Base-by-base conservation (phyloP, 495 filamentous ascomycete genomes). In the Oleoguttula mirabilis region DNA sequence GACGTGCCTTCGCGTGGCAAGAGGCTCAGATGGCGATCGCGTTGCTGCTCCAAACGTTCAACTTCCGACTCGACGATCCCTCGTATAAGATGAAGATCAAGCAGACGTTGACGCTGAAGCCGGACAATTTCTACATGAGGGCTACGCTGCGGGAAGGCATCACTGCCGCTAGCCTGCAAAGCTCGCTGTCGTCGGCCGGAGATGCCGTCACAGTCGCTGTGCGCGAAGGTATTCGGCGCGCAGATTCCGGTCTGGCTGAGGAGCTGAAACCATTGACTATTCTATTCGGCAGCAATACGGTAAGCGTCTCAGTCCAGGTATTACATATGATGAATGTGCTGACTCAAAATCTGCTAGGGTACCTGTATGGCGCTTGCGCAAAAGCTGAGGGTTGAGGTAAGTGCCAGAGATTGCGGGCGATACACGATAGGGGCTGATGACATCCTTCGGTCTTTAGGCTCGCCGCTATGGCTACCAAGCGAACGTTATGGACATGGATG, bases 101-200 rank as follows among this genome's bases (percentile, higher is more conserved):
- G 55, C 71, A 82, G 57, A 82, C 79, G 0, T 62, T 85, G 7
- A 85, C 81, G 0, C 69, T 81, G 55, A 88, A 87, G 55, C 83
- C 83, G 1, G 74, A 78, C 38, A 73, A 70, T 32, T 79, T 87
- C 57, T 68, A 68, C 35, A 82, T 88, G 65, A 73, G 67, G 20
- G 82, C 79, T 7, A 67, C 59, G 1, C 56, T 82, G 1, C 66
- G 81, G 10, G 56, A 74, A 16, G 12, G 55, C 62, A 41, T 33
- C 50, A 32, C 39, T 3, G 39, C 39, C 11, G 33, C 32, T 60
- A 64, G 15, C 31, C 51, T 36, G 27, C 45, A 10, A 42, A 36
- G 16, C 39, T 46, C 16, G 20, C 34, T 14, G 84, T 73, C 51
- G 65, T 76, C 1, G 70, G 79, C 6, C 84, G 77, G 53, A 79